Evolutionary conservation across 345 rosid genomes (phyloP), one percentile per base, ranked within the genome.

Genomic region (Luvunga scandens): DNA sequence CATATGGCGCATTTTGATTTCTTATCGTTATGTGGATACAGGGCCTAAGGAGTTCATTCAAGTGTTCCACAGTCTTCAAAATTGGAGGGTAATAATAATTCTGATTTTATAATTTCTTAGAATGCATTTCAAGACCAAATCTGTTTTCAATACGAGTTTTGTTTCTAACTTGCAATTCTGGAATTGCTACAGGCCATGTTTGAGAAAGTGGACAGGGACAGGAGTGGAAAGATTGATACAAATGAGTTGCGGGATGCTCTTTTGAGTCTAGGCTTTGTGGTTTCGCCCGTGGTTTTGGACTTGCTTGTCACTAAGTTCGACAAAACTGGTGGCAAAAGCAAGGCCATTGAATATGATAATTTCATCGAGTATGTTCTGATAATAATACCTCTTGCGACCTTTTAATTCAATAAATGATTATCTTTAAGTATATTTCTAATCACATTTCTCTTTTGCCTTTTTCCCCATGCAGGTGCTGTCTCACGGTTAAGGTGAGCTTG

Each of bases 1-100:
- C 48, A 0, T 12, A 13, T 12, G 16, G 48, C 48, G 48, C 12
- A 13, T 45, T 45, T 45, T 39, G 22, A 21, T 27, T 7, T 50
- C 33, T 30, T 30, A 2, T 33, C 13, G 61, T 27, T 60, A 18
- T 28, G 28, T 71, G 56, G 61, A 22, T 87, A 66, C 83, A 96
- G 98, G 99, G 39, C 98, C 97, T 0, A 92, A 90, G 86, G 99
- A 96, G 78, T 93, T 96, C 85, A 83, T 84, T 65, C 75, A 86
- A 24, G 87, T 96, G 80, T 96, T 93, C 80, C 94, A 93, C 85
- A 93, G 98, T 85, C 97, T 95, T 36, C 99, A 95, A 86, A 92
- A 71, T 75, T 95, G 99, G 99, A 88, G 98, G 91, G 99, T 53
- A 53, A 53, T 53, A 18, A 53, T 96, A 81, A 85, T 85, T 80